Evolutionary conservation across 768 basidiomycete species (phyloP), one percentile per base, ranked within the genome.

Genomic region (Suillus hirtellus): DNA sequence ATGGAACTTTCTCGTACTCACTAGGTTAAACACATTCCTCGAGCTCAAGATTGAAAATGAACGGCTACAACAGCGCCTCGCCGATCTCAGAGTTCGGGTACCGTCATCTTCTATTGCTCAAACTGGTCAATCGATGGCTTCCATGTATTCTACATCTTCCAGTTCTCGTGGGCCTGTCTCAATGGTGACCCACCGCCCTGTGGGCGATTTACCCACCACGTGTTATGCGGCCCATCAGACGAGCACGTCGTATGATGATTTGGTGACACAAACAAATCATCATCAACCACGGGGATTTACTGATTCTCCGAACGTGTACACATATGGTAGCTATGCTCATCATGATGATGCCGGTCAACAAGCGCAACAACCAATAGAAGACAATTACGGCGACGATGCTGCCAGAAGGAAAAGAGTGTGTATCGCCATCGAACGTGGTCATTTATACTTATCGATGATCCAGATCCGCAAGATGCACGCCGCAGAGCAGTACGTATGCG

Each of bases 1-100:
- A 60, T 60, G 19, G 53, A 56, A 35, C 37, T 12, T 54, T 62
- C 27, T 15, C 50, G 62, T 17, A 37, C 24, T 24, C 3, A 31
- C 24, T 58, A 92, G 91, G 84, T 75, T 91, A 37, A 85, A 89
- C 66, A 86, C 87, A 1, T 85, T 88, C 67, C 69, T 97, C 42
- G 95, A 96, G 70, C 84, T 96, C 58, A 95, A 94, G 74, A 79
- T 89, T 62, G 93, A 96, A 77, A 95, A 97, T 73, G 90, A 93
- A 73, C 83, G 87, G 15, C 75, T 97, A 47, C 82, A 89, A 67
- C 84, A 84, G 64, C 86, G 87, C 34, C 74, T 89, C 40, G 72
- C 76, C 2, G 82, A 84, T 49, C 72, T 83, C 27, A 77, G 78
- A n/a, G 66, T 70, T 19, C 65, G 67, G 24, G 67, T 66, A 2